Evolutionary conservation across 345 rosid species (phyloP), one percentile per base, ranked within the genome.

Genomic region (Salix caprea): DNA sequence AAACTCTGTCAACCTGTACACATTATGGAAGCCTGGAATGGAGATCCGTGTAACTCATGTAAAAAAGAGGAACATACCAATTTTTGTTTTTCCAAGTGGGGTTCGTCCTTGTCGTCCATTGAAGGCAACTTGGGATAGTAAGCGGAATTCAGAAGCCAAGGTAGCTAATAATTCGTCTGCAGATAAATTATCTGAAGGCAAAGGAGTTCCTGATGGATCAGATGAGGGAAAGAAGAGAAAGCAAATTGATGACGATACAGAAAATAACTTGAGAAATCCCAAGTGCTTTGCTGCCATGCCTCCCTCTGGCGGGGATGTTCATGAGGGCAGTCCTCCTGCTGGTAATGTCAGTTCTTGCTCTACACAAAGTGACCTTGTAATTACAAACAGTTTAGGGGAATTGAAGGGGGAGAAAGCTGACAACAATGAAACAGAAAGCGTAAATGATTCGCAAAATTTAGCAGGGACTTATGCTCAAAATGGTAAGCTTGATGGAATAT

Each of bases 21-120:
- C 79, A 2, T 58, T 75, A 76, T 72, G 92, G 98, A 92, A 87
- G 82, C 87, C 84, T 28, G 97, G 99, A 74, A 96, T 96, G 99
- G 88, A 84, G 88, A 93, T 96, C 68, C 71, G 23, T 79, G 97
- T 96, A 40, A 84, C 85, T 77, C 98, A 96, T 73, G 92, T 92
- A 28, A 88, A 82, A 68, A 88, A 93, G 44, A 91, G 84, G 83
- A 87, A 79, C 77, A 86, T 96, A 40, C 99, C 99, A 23, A 85
- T 50, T 78, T 93, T 87, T 82, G 98, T 93, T 71, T 96, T 90
- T 82, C 95, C 98, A 62, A 91, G 94, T 70, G 98, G 98, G 44
- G 72, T 83, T 77, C 93, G 91, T 68, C 92, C 97, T 76, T 82
- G 91, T 26, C 94, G 91, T 52, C 83, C 88, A 58, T 70, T 91